phyloP scores from a whole-genome alignment of 2,329 filamentous ascomycete species.

The Apiospora saccharicola region DNA sequence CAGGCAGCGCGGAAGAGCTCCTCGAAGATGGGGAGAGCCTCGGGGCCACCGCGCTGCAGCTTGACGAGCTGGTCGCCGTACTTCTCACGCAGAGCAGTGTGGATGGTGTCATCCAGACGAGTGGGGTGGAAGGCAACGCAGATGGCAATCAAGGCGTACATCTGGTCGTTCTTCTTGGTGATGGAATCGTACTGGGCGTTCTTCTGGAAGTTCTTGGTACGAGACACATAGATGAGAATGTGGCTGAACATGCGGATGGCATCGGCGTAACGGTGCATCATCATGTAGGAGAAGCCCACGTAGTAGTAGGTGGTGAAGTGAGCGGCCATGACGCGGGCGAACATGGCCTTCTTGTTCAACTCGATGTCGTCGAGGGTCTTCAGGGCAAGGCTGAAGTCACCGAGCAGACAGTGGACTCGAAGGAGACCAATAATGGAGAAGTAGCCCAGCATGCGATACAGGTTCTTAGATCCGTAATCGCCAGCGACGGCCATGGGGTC shows the following conservation, averaged over 20 bases:
- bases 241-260: conserved; percentile 99
- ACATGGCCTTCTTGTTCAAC: conserved; percentile 99
- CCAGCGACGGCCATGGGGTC: conserved; percentile 88
- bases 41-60: conserved; percentile 94
- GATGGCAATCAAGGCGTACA: conserved; percentile 98
- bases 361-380: conserved; percentile 99
- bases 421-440: conserved; percentile 98
- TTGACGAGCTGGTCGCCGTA: conserved; percentile 98
- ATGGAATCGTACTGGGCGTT: conserved; percentile 98
- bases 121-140: conserved; percentile 98
- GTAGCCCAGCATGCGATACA: conserved; percentile 98
- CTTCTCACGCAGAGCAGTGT: conserved; percentile 97
- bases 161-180: conserved; percentile 99
- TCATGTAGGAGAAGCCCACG: conserved; percentile 99
- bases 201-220: conserved; percentile 99
- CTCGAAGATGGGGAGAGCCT: conserved; percentile 95
- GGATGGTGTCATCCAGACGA: conserved; percentile 97
- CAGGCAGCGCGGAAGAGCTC: conserved; percentile 98
- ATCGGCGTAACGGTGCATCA: conserved; percentile 99
- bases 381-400: conserved; percentile 96
- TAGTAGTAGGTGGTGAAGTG: conserved; percentile 99
- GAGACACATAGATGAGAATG: conserved; percentile 97
- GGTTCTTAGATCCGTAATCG: conserved; percentile 91
- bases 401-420: conserved; percentile 93
- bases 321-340: conserved; percentile 97